phyloP scores from a whole-genome alignment of 805 yeast genomes.

The Scheffersomyces stipitis region DNA sequence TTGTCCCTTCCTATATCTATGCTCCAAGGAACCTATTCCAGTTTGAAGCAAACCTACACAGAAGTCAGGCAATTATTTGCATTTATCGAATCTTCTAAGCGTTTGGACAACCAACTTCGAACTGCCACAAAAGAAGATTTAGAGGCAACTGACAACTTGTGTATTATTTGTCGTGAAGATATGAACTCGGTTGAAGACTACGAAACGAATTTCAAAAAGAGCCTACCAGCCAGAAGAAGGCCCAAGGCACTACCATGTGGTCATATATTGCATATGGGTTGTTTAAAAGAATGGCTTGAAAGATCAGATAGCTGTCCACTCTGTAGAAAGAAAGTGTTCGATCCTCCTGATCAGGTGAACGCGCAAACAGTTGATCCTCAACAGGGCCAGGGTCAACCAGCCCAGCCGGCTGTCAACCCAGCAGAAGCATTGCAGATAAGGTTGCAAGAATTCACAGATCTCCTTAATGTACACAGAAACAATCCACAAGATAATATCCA shows the following conservation, averaged over 20 bases:
- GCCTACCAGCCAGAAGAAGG: slow-evolving; percentile 34
- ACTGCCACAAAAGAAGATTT: slow-evolving; percentile 66
- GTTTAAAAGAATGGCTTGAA: slow-evolving; percentile 90
- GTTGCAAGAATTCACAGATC: slow-evolving; percentile 3
- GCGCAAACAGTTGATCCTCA: neutral
- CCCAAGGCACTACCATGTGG: slow-evolving; percentile 84
- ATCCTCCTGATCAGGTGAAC: slow-evolving; percentile 1
- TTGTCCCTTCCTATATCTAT: slow-evolving; percentile 36
- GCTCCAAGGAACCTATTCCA: slow-evolving; percentile 45
- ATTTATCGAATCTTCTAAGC: slow-evolving; percentile 55
- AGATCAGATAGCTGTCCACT: slow-evolving; percentile 92
- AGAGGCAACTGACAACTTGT: slow-evolving; percentile 54
- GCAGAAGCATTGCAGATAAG: slow-evolving; percentile 5
- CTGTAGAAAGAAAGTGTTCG: slow-evolving; percentile 70
- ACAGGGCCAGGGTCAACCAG: neutral
- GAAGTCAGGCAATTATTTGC: slow-evolving; percentile 45
- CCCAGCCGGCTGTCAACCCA: slow-evolving; percentile 3
- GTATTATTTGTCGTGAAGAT: slow-evolving; percentile 92
- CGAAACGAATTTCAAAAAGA: slow-evolving; percentile 19
- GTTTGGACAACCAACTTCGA: slow-evolving; percentile 61
- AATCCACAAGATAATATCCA: no score
- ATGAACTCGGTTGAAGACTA: slow-evolving; percentile 53
- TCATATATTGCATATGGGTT: slow-evolving; percentile 86
- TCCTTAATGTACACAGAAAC: neutral
- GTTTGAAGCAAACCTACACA: slow-evolving; percentile 29